Percentiles rank a stretch among this genome's conserved stretches.
Evolutionary conservation across 2,329 filamentous ascomycete genomes (phyloP).

Genomic region (Epichloe uncinata): DNA sequence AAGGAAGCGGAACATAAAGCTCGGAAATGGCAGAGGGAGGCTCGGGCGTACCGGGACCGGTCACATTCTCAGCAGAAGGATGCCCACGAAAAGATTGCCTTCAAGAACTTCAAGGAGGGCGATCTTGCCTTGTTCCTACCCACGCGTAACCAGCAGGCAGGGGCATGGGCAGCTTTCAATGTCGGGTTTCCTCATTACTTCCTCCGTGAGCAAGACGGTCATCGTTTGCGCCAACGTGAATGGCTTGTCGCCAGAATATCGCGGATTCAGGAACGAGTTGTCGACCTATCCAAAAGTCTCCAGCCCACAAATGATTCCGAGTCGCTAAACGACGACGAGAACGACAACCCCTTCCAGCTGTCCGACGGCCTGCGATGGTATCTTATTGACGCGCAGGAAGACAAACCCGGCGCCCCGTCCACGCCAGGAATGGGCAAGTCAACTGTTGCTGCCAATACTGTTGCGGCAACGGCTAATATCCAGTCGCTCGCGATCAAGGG

Average conservation of each 20-base stretch:
- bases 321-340: constrained; percentile 51
- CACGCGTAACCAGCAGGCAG: constrained; percentile 83
- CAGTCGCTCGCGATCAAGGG: constrained; percentile 33
- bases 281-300: constrained; percentile 76
- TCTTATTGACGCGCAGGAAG: constrained; percentile 82
- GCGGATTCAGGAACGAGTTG: constrained; percentile 82
- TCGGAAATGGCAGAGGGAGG: constrained; percentile 85
- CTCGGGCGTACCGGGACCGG: constrained; percentile 75
- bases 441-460: constrained; percentile 76
- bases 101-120: constrained; percentile 89
- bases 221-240: constrained; percentile 60
- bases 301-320: constrained; percentile 36
- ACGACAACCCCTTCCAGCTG: constrained; percentile 94
- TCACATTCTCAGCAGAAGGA: constrained; percentile 70
- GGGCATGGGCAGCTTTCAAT: constrained; percentile 97
- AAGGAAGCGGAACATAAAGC: constrained; percentile 90
- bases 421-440: constrained; percentile 86
- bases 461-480: constrained; percentile 71
- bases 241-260: constrained; percentile 95
- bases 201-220: constrained; percentile 79
- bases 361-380: constrained; percentile 95
- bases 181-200: constrained; percentile 96
- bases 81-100: constrained; percentile 90
- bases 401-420: constrained; percentile 82
- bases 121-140: constrained; percentile 90